These are phyloP conservation scores for Lagenaria siceraria DNA, from an alignment of 306 rosid species.

Conservation along the genomic window DNA sequence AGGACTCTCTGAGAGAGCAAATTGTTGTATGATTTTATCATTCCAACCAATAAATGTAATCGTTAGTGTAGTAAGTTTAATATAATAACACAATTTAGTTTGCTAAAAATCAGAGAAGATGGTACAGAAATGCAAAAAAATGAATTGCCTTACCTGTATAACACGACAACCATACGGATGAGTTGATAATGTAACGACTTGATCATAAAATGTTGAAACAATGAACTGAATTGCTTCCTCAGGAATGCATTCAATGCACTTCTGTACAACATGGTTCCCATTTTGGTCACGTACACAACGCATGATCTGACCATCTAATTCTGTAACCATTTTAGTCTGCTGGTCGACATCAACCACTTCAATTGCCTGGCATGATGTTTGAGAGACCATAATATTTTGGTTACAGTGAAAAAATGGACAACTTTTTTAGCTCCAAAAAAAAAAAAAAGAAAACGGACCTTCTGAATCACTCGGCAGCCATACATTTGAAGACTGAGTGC, in stretches of 20 bases:
- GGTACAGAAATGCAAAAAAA: background rate
- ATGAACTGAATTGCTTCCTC: conserved; percentile 74
- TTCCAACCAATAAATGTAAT: background rate
- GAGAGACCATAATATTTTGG: background rate
- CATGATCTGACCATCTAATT: conserved; percentile 83
- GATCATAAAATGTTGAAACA: conserved; percentile 75
- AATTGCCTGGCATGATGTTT: conserved; percentile 45
- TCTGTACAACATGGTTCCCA: conserved; percentile 96
- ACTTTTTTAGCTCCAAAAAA: background rate
- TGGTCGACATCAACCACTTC: conserved; percentile 88
- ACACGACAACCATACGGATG: conserved; percentile 99
- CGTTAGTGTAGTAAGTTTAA: background rate
- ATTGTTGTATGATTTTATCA: background rate
- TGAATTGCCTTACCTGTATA: conserved; percentile 45
- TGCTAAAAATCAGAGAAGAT: background rate
- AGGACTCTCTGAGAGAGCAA: conserved; percentile 58
- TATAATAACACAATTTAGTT: background rate
- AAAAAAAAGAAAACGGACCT: too few relatives aligned
- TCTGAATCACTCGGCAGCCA: conserved; percentile 95
- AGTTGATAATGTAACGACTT: conserved; percentile 84
- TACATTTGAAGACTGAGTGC: conserved; percentile 98
- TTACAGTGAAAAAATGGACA: background rate
- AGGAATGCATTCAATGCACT: conserved; percentile 92
- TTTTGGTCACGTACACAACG: conserved; percentile 98
- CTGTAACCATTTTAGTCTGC: conserved; percentile 77